Conservation (phyloP, 305 asterid species). For the Rubia peregrina region DNA sequence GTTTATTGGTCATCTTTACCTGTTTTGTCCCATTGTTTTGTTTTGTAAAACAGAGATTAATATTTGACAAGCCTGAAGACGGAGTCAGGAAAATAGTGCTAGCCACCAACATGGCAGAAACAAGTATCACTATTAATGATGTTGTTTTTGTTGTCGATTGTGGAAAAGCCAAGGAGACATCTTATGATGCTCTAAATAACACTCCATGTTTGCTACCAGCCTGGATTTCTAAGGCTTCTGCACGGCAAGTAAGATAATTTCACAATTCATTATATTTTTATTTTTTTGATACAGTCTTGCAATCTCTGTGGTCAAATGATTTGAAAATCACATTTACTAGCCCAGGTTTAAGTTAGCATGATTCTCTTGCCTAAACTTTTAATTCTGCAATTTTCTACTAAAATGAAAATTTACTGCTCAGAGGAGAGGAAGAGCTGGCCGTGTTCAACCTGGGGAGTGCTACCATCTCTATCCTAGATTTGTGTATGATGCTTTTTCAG, state of each 20-base stretch:
- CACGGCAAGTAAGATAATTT: constrained; percentile 58
- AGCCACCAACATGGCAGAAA: constrained; percentile 97
- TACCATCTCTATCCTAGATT: constrained; percentile 91
- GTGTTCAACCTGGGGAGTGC: constrained; percentile 98
- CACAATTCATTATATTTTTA: background rate
- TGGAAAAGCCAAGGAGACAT: constrained; percentile 95
- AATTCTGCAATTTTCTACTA: constrained; percentile 1
- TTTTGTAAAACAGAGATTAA: constrained; percentile 53
- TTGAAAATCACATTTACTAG: background rate
- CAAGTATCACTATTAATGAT: constrained; percentile 90
- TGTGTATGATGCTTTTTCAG: constrained; percentile 79
- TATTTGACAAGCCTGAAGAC: constrained; percentile 72
- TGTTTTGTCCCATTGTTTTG: constrained; percentile 9
- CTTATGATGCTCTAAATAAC: constrained; percentile 90
- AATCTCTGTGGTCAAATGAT: background rate
- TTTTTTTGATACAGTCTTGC: background rate
- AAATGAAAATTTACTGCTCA: constrained; percentile 24
- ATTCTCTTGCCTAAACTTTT: background rate
- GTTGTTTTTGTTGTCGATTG: constrained; percentile 94
- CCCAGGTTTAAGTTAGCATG: background rate
- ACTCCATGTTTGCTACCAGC: constrained; percentile 95
- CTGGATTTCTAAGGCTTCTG: constrained; percentile 96
- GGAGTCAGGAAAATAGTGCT: constrained; percentile 89
- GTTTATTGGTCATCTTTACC: background rate
- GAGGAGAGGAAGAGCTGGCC: constrained; percentile 99